Base-by-base conservation (phyloP, 257 asterid species). In the Capsicum baccatum region DNA sequence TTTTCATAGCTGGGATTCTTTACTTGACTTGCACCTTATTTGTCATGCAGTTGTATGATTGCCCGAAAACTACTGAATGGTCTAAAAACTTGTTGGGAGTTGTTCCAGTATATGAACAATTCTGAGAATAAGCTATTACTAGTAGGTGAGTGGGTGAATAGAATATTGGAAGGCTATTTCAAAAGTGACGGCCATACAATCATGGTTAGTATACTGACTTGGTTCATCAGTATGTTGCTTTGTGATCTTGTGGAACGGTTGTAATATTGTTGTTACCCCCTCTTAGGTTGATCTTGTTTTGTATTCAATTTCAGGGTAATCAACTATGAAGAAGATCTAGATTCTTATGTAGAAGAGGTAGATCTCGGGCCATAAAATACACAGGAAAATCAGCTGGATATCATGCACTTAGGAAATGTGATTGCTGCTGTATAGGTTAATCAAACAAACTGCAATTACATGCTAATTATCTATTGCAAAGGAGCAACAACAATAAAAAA, bases 51-150 rank as follows among this genome's bases (percentile, higher is more conserved):
- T 90, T 95, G 99, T 86, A 86, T 94, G 91, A 97, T 95, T 83
- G 97, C 98, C 58, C 93, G 99, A 84, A 97, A 97, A 88, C 91
- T 94, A 71, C 87, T 97, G 98, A 91, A 88, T 89, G 98, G 98
- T 86, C 80, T 92, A 90, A 97, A 91, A 88, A 94, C 90, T 55
- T 95, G 99, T 86, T 85, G 89, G 60, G 99, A 97, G 87, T 94
- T 95, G 83, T 95, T 88, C 88, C 89, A 83, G 42, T 92, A 88
- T 87, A 97, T 97, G 98, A 92, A 92, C 86, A 94, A 54, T 86
- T 90, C 90, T 80, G 97, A 90, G 83, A 90, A 21, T 21, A 21
- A 21, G 26, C 26, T 21, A 21, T 21, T 21, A 21, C 26, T 21
- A 21, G 26, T 21, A 91, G 94, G 90, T 83, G 93, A 90, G 82